Evolutionary conservation across 176 grass and related monocot species (phyloP), one percentile per base, ranked within the genome.

Genomic region (Hsuehochloa calcarea): DNA sequence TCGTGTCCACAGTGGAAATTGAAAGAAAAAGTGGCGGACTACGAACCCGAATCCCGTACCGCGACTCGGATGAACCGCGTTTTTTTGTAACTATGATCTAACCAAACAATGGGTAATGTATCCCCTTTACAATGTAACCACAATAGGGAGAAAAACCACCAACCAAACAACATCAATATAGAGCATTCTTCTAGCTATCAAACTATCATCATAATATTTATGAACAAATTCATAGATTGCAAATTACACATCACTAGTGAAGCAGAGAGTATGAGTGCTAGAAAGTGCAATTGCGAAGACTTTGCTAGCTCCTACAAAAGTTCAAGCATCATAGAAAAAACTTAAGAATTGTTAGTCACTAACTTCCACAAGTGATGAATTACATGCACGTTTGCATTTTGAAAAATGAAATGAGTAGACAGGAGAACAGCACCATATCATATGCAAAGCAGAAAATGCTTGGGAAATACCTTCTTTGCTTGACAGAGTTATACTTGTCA

Each of bases 401-500:
- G n/a, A 56, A 72, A 65, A 74, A 37, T 43, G 26, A 43, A 39
- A 29, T 73, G 25, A 47, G 47, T 50, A 81, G 52, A 87, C 52
- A 55, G 6, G 20, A 55, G 6, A 8, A 55, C 17, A 40, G 56
- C 17, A 65, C 2, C 37, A 26, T 59, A 73, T 25, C 12, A 65
- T 84, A 71, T 59, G 12, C 37, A 68, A 38, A 81, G 39, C 58
- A 85, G 46, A 62, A 78, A 82, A 77, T 47, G 46, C 12, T 62
- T 51, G 39, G 63, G 78, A 20, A 27, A 81, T 92, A 98, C 96
- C 96, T 93, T 68, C 70, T 91, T 88, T 93, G 91, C 70, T 91
- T 95, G 44, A 95, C 50, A 75, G 84, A 77, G 79, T 93, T 98
- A 85, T 90, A 98, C 79, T 90, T 93, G 39, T 98, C 93, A 66